Evolutionary conservation across 352 stramenopile species (phyloP).

Genomic region (Thraustochytrium striatum): DNA sequence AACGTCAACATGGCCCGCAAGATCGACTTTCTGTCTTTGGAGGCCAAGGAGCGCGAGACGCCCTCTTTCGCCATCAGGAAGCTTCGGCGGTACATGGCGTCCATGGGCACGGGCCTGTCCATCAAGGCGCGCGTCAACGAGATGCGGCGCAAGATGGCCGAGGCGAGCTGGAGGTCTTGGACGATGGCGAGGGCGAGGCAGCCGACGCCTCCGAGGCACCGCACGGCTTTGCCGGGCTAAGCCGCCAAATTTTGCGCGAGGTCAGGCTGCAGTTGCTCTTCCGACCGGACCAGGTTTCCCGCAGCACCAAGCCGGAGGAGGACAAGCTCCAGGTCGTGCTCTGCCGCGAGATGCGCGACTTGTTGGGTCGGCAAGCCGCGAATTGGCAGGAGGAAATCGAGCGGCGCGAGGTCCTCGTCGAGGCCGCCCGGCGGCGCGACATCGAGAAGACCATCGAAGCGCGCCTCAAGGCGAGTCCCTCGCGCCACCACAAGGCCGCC

Average conservation of each 20-base stretch:
- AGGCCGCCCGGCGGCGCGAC: no score
- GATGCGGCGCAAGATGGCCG: slow-evolving; percentile 6
- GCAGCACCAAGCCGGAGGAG: neutral
- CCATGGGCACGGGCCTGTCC: neutral
- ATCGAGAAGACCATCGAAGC: no score
- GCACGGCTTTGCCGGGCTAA: neutral
- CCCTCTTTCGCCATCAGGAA: neutral
- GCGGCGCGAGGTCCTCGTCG: no score
- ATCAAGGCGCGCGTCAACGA: slow-evolving; percentile 34
- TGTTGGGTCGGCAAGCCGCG: no score
- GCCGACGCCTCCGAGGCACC: neutral
- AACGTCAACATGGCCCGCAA: slow-evolving; percentile 33
- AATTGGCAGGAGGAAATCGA: no score
- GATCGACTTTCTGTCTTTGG: neutral
- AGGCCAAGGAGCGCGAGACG: neutral
- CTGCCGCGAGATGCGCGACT: no score
- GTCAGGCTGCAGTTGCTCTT: slow-evolving; percentile 9
- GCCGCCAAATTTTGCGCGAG: neutral
- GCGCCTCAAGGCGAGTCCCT: no score
- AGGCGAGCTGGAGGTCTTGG: neutral
- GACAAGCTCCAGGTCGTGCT: neutral
- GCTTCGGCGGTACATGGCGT: neutral
- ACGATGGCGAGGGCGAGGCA: neutral
- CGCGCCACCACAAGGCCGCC: no score
- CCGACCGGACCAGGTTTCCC: neutral